Percentiles rank a stretch among this genome's conserved stretches.
phyloP scores from a whole-genome alignment of 1,139 yeast species.

The Candida gigantensis region DNA sequence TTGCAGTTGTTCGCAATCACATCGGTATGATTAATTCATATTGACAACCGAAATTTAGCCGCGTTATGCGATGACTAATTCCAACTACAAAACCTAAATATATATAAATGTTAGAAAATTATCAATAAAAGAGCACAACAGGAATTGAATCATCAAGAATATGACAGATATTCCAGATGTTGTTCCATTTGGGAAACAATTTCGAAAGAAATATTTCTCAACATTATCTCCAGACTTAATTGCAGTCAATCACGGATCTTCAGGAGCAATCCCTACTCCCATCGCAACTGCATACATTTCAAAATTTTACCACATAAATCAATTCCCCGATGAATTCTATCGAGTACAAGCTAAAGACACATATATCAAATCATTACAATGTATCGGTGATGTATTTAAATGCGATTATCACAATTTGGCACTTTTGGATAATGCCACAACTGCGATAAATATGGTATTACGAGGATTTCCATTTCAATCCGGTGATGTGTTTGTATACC shows the following conservation, averaged over 20 bases:
- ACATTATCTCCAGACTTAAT: not conserved
- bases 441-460: slow-evolving; percentile 59
- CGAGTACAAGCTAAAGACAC: slow-evolving; percentile 21
- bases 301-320: slow-evolving; percentile 2
- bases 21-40: too few species aligned
- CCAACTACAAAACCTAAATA: too few species aligned
- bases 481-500: slow-evolving; percentile 55
- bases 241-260: slow-evolving; percentile 1
- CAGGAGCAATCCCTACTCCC: not conserved
- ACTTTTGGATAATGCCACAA: slow-evolving; percentile 61
- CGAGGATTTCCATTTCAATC: slow-evolving; percentile 52
- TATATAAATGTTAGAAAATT: too few species aligned
- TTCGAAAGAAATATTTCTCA: slow-evolving; percentile 1
- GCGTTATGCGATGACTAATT: too few species aligned
- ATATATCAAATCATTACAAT: slow-evolving; percentile 31
- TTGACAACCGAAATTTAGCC: too few species aligned
- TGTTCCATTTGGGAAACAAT: slow-evolving; percentile 4
- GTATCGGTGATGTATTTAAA: slow-evolving; percentile 40
- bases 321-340: slow-evolving; percentile 39
- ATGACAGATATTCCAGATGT: too few species aligned
- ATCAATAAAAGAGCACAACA: too few species aligned
- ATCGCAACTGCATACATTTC: not conserved
- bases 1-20: too few species aligned
- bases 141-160: too few species aligned
- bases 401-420: slow-evolving; percentile 48